Conservation (phyloP, 2,329 filamentous ascomycete genomes). For the Epichloe brachyelytri region DNA sequence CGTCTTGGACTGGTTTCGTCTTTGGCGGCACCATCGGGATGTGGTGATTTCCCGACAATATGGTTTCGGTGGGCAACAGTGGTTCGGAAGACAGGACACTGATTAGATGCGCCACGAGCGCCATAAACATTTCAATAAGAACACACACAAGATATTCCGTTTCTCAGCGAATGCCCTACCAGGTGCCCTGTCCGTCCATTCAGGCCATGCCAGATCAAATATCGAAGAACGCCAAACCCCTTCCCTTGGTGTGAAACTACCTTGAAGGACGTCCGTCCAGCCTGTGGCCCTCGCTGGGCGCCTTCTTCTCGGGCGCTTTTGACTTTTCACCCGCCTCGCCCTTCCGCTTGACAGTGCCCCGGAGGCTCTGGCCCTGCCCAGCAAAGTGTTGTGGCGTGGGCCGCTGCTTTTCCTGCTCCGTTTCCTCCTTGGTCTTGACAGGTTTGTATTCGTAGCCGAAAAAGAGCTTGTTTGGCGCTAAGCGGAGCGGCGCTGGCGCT, state of each 20-base stretch:
- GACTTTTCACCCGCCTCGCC: slow-evolving; percentile 34
- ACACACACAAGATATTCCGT: too few species aligned
- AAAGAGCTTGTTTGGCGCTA: slow-evolving; percentile 85
- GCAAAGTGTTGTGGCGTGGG: slow-evolving; percentile 62
- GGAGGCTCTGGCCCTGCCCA: slow-evolving; percentile 72
- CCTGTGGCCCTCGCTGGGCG: slow-evolving; percentile 27
- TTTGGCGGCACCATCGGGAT: too few species aligned
- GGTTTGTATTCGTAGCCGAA: slow-evolving; percentile 93
- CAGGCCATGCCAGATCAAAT: neutral
- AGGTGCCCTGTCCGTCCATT: neutral
- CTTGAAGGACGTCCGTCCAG: slow-evolving; percentile 28
- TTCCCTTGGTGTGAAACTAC: neutral
- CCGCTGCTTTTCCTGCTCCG: slow-evolving; percentile 51
- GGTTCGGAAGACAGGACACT: too few species aligned
- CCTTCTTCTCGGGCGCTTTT: slow-evolving; percentile 35
- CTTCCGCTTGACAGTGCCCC: slow-evolving; percentile 60
- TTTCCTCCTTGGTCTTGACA: slow-evolving; percentile 64
- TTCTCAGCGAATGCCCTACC: too few species aligned
- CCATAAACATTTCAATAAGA: too few species aligned
- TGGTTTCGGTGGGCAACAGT: too few species aligned
- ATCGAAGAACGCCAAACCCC: slow-evolving; percentile 12
- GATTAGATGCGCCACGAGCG: too few species aligned
- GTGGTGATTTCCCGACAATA: too few species aligned
- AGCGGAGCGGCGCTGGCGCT: slow-evolving; percentile 72
- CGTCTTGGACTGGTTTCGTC: too few species aligned